Evolutionary conservation across 768 basidiomycete species (phyloP), one percentile per base, ranked within the genome.

Genomic region (Lactifluus pinguis): DNA sequence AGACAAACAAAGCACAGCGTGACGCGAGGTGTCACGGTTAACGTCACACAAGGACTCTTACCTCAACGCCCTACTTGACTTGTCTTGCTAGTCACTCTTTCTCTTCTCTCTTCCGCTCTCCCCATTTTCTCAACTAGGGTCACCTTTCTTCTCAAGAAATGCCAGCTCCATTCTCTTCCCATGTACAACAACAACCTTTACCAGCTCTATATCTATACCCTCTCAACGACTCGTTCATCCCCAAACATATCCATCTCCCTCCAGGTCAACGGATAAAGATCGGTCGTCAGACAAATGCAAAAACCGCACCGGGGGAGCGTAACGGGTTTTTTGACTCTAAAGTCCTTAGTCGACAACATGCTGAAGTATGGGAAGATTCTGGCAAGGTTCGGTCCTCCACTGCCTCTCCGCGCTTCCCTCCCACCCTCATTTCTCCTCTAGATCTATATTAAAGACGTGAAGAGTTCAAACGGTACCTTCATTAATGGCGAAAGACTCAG

Each of bases 381-480:
- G 84, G 83, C 49, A 95, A 95, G 83, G 94, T 92, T 52, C 53
- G 77, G 70, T 11, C 6, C 9, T 41, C n/a, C n/a, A 50, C 55
- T 50, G 55, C 55, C 49, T 59, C 47, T 41, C 48, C 58, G 39
- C 53, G 62, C 48, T 42, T 65, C 65, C 62, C 63, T 41, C 45
- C 58, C 57, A 48, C 39, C 61, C 55, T 62, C 60, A 61, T 65
- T 55, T 61, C 59, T 36, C 51, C 34, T 42, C 48, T 59, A 98
- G 93, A 94, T 98, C 73, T 95, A 76, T 78, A 98, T 99, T 79
- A 95, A 93, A 74, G 97, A 98, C 73, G 93, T 98, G 70, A 95
- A 95, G 77, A 92, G 89, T 65, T 94, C 92, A 1, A 99, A 99
- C 65, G 97, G 97, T 1, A 99, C 97, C 6, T 99, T 98, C 71